These are phyloP conservation scores for Naganishia sp. DNA, from an alignment of 1,284 basidiomycete species.

Conservation along the genomic window DNA sequence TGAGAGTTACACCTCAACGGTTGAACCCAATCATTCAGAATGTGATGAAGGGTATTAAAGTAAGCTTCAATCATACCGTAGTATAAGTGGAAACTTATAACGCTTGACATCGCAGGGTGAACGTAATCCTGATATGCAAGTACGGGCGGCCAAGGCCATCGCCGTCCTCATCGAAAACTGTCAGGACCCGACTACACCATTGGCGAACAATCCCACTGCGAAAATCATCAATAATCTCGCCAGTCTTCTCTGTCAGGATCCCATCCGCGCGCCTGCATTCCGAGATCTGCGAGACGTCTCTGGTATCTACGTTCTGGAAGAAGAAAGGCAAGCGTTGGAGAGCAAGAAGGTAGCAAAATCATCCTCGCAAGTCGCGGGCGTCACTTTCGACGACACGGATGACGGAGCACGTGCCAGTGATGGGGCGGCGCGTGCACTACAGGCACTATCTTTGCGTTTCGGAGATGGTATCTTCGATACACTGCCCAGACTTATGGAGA, in stretches of 20 bases:
- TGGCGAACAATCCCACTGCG: constrained; percentile 65
- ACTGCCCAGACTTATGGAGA: constrained; percentile 9
- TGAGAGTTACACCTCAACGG: constrained; percentile 82
- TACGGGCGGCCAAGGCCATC: constrained; percentile 82
- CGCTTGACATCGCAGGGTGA: constrained; percentile 64
- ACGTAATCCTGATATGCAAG: constrained; percentile 84
- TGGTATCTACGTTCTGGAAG: constrained; percentile 74
- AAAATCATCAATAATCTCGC: constrained; percentile 98
- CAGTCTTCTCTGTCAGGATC: constrained; percentile 93
- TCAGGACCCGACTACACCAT: constrained; percentile 64
- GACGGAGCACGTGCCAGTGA: constrained; percentile 58
- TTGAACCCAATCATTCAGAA: constrained; percentile 95
- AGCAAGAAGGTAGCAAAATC: constrained; percentile 25
- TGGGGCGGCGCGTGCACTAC: constrained; percentile 83
- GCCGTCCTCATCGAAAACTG: constrained; percentile 88
- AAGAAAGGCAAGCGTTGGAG: constrained; percentile 45
- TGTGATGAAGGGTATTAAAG: constrained; percentile 97
- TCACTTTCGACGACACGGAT: constrained; percentile 57
- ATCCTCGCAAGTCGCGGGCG: constrained; percentile 57
- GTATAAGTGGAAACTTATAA: constrained; percentile 34
- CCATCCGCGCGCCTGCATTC: constrained; percentile 86
- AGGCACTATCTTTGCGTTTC: constrained; percentile 57
- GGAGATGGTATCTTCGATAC: constrained; percentile 7
- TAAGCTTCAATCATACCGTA: constrained; percentile 46
- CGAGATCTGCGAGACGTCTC: constrained; percentile 60